These are phyloP conservation scores for Acrocalymma vagum DNA, from an alignment of 2,329 filamentous ascomycete species.

Conservation along the genomic window DNA sequence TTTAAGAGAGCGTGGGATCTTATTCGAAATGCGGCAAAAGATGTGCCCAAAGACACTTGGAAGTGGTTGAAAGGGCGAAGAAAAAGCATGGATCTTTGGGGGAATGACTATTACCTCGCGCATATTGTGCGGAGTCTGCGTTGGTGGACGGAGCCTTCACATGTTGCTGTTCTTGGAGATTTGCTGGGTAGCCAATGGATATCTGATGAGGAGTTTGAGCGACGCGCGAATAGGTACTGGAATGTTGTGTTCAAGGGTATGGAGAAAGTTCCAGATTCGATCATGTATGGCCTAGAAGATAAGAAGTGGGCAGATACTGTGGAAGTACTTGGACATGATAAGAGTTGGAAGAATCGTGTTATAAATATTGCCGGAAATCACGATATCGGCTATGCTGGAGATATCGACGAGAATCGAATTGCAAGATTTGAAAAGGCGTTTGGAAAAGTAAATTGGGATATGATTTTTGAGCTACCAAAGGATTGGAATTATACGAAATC, in stretches of 20 bases:
- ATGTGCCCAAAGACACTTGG: slow-evolving; percentile 67
- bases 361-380: slow-evolving; percentile 96
- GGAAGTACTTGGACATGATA: slow-evolving; percentile 54
- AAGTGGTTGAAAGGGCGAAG: slow-evolving; percentile 71
- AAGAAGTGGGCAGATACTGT: slow-evolving; percentile 32
- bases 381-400: slow-evolving; percentile 94
- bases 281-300: slow-evolving; percentile 25
- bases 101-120: slow-evolving; percentile 93
- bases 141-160: slow-evolving; percentile 87
- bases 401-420: slow-evolving; percentile 79
- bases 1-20: slow-evolving; percentile 13
- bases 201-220: slow-evolving; percentile 80
- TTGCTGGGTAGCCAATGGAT: slow-evolving; percentile 97
- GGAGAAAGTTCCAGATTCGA: slow-evolving; percentile 63
- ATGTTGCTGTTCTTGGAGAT: slow-evolving; percentile 89
- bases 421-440: slow-evolving; percentile 84
- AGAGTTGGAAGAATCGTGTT: slow-evolving; percentile 75
- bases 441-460: slow-evolving; percentile 89
- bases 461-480: slow-evolving; percentile 65
- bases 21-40: slow-evolving; percentile 18
- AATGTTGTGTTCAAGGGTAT: slow-evolving; percentile 76
- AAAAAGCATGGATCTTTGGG: slow-evolving; percentile 87
- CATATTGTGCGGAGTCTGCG: slow-evolving; percentile 86
- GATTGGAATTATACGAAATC: no score
- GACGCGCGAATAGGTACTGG: slow-evolving; percentile 80